Base-by-base conservation (phyloP, 1,284 basidiomycete species). In the Cystobasidium sp. region DNA sequence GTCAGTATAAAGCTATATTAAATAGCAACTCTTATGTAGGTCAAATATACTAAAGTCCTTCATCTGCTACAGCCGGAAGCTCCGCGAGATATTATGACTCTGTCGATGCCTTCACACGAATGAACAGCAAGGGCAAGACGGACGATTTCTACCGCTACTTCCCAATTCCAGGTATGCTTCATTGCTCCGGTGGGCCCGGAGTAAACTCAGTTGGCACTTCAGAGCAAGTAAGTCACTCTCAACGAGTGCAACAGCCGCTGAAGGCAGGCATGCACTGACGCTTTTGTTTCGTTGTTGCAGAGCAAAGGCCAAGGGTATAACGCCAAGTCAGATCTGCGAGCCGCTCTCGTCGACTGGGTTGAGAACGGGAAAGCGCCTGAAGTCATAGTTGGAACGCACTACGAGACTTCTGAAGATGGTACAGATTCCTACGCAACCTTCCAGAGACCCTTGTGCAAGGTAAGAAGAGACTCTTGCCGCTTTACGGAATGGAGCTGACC, bases 161-260 rank as follows among this genome's bases (percentile, higher is more conserved):
- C 49, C 44, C 39, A 8, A 31, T 68, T n/a, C 65, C 65, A 22
- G 65, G 65, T 9, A 58, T 58, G 55, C 22, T 22, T 20, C 65
- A 68, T 22, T 68, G 65, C 37, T 24, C 14, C 16, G 65, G 65
- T 22, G 65, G 65, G 2, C 51, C 65, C 62, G 65, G 65, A 31
- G 31, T 44, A 6, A 31, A 68, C 65, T n/a, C 16, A n/a, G 61
- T 64, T n/a, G 20, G n/a, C 7, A 43, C 22, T 44, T 64, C 61
- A n/a, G 18, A 22, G 41, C 43, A 18, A 24, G 61, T 24, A 46
- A n/a, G 39, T n/a, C 59, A 41, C 46, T 64, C 16, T 22, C n/a
- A 24, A 12, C 7, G 41, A 5, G 31, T 31, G 5, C 31, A 31
- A 31, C 31, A 31, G 31, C 31, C 31, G 31, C 31, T 31, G 31